Percentiles rank a stretch among this genome's conserved stretches.
phyloP scores from a whole-genome alignment of 1,284 basidiomycete genomes.

The Ustilago bromivora region DNA sequence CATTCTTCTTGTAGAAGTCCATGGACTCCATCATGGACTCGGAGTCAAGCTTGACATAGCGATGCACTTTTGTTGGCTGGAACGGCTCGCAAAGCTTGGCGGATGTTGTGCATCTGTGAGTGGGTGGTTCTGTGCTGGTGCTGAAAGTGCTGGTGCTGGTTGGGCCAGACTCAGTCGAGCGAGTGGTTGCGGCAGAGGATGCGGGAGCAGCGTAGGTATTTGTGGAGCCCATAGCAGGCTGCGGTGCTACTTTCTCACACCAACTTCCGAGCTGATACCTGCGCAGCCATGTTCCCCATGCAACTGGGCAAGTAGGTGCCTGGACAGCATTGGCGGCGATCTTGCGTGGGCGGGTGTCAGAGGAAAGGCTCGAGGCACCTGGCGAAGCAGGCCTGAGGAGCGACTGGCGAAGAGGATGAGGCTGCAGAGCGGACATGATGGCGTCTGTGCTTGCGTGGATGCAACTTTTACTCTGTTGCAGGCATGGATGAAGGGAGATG shows the following conservation, averaged over 20 bases:
- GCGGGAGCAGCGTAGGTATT: not conserved
- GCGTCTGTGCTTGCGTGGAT: not conserved
- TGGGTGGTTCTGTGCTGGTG: not conserved
- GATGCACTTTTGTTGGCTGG: conserved; percentile 15
- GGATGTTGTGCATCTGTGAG: conserved; percentile 9
- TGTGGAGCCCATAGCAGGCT: conserved; percentile 5
- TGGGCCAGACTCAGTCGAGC: not conserved
- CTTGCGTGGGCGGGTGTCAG: conserved; percentile 29
- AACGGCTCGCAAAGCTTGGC: conserved; percentile 19
- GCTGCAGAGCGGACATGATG: conserved; percentile 20
- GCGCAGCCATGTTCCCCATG: conserved; percentile 44
- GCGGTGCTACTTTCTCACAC: conserved; percentile 18
- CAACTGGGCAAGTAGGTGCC: conserved; percentile 32
- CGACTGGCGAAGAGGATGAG: conserved; percentile 30
- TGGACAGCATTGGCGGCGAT: conserved; percentile 33
- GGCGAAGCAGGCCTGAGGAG: conserved; percentile 25
- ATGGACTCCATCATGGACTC: conserved; percentile 29
- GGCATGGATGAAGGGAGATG: not conserved
- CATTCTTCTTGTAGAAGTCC: conserved; percentile 38
- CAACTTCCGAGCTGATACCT: conserved; percentile 37
- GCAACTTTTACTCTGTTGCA: not conserved
- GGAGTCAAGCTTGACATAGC: conserved; percentile 35
- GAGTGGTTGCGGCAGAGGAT: not conserved
- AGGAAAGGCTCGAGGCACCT: conserved; percentile 27
- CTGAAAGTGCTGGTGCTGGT: not conserved